phyloP scores from a whole-genome alignment of 1,284 basidiomycete species.

The Sphagnurus paluster region DNA sequence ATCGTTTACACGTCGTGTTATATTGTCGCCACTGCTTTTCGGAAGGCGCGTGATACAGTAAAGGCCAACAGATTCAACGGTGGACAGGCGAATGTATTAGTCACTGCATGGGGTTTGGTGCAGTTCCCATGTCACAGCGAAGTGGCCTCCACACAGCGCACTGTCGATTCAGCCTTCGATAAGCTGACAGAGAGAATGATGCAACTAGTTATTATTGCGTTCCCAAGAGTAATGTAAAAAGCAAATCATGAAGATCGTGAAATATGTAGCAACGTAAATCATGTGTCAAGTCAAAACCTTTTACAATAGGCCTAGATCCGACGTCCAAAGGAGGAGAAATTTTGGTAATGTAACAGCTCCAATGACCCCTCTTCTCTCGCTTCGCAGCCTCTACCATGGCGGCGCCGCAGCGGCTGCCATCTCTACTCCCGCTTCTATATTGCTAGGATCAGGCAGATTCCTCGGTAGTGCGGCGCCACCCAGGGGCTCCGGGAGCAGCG shows the following conservation, averaged over 20 bases:
- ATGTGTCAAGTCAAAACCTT: constrained; percentile 9
- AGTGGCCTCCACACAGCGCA: not conserved
- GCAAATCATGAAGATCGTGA: constrained; percentile 2
- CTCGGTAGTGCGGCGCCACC: not conserved
- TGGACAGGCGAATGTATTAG: not conserved
- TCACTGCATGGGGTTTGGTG: not conserved
- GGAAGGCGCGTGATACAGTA: not conserved
- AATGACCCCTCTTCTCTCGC: constrained; percentile 3
- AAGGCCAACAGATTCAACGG: not conserved
- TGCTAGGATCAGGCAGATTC: not conserved
- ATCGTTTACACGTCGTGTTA: no score
- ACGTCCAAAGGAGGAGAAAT: constrained; percentile 5
- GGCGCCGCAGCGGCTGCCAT: constrained; percentile 4
- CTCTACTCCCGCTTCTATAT: constrained; percentile 2
- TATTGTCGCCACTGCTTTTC: not conserved
- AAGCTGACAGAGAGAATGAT: not conserved
- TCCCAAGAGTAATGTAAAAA: not conserved
- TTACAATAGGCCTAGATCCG: not conserved
- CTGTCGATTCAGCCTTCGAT: no score
- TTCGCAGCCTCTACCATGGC: constrained; percentile 1
- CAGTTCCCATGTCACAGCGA: not conserved
- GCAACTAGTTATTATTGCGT: not conserved
- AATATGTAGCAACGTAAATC: constrained; percentile 10
- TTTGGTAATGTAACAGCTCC: constrained; percentile 4
- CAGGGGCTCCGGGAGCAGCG: not conserved